These are phyloP conservation scores for Colletotrichum scovillei DNA, from an alignment of 2,329 filamentous ascomycete species.

Conservation along the genomic window DNA sequence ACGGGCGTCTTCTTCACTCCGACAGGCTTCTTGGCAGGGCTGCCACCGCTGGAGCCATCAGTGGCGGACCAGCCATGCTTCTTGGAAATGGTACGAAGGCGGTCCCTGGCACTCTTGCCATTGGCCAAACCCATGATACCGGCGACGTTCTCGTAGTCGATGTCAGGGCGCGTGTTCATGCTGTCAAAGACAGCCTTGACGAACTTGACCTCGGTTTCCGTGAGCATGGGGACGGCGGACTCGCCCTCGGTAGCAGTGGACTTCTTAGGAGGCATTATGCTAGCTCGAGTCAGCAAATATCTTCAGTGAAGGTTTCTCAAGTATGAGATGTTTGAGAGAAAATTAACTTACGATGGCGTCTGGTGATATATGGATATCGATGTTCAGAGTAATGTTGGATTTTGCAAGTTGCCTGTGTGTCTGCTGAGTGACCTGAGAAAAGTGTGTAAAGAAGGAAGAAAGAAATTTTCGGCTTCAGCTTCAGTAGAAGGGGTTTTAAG, in stretches of 20 bases:
- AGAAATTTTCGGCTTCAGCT: neutral
- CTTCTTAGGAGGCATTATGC: slow-evolving; percentile 48
- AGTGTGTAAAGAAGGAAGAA: neutral
- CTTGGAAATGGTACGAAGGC: slow-evolving; percentile 53
- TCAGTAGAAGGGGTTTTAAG: neutral
- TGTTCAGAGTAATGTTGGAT: neutral
- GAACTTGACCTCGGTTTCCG: slow-evolving; percentile 49
- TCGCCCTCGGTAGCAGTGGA: slow-evolving; percentile 32
- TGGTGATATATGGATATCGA: neutral
- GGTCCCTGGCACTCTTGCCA: slow-evolving; percentile 54
- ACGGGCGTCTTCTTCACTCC: slow-evolving; percentile 48
- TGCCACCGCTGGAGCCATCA: slow-evolving; percentile 14
- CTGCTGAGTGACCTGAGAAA: neutral
- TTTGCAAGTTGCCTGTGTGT: no score
- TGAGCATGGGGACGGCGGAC: slow-evolving; percentile 42
- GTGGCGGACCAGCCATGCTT: slow-evolving; percentile 52
- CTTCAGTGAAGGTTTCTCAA: neutral
- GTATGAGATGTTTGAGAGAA: neutral
- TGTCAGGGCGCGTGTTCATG: slow-evolving; percentile 52
- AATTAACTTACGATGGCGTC: neutral
- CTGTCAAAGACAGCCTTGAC: slow-evolving; percentile 55
- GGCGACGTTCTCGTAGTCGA: slow-evolving; percentile 55
- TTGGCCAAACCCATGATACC: slow-evolving; percentile 47
- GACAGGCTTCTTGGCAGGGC: slow-evolving; percentile 31
- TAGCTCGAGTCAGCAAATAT: neutral